Evolutionary conservation across 129 eudicot species (phyloP).

Genomic region (Flaveria trinervia): DNA sequence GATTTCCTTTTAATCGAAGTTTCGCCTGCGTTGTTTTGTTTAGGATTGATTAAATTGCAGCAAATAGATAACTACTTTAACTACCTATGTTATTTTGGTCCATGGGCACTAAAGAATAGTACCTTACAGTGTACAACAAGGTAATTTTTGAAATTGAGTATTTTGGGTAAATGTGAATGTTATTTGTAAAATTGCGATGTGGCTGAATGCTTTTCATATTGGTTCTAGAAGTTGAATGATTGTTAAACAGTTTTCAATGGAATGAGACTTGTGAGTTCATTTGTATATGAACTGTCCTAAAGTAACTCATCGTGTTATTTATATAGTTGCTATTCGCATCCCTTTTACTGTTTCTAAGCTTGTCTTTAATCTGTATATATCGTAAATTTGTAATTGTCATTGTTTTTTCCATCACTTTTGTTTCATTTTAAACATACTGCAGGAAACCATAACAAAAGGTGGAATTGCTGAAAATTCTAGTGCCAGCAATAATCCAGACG

Average conservation of each 20-base stretch:
- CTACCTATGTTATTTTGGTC: not conserved
- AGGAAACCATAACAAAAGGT: conserved; percentile 26
- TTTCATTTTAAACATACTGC: conserved; percentile 8
- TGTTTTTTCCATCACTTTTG: not conserved
- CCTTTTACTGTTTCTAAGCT: conserved; percentile 2
- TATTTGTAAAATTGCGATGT: not conserved
- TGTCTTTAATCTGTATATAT: conserved; percentile 2
- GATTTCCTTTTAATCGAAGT: not conserved
- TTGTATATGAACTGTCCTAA: not conserved
- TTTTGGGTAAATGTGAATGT: not conserved
- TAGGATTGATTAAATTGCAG: not conserved
- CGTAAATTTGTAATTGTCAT: not conserved
- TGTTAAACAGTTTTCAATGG: not conserved
- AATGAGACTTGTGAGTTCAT: not conserved
- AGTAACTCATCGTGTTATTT: not conserved
- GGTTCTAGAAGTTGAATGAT: not conserved
- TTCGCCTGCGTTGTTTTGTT: not conserved
- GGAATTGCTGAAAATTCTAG: conserved; percentile 22
- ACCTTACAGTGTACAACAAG: not conserved
- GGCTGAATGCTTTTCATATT: not conserved
- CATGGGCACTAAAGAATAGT: not conserved
- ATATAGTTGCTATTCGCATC: not conserved
- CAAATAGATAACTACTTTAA: not conserved
- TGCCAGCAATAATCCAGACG: conserved; percentile 24
- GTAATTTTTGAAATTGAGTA: not conserved